Conservation (phyloP, 306 rosid genomes). For the Sicyos edulis region DNA sequence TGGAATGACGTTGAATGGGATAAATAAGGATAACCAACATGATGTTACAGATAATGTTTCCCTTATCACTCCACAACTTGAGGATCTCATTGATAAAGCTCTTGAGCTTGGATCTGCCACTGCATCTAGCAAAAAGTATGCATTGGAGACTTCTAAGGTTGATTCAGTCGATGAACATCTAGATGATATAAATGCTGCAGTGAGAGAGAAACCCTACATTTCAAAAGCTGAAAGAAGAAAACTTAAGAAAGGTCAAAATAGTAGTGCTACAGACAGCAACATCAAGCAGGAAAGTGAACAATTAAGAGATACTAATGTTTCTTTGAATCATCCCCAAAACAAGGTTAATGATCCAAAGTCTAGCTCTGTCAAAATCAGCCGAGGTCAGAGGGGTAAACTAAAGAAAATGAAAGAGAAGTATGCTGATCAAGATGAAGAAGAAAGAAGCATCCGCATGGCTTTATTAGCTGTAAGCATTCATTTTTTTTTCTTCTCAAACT, state of each 20-base stretch:
- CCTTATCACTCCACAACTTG: slow-evolving; percentile 64
- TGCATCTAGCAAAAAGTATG: slow-evolving; percentile 42
- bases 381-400: slow-evolving; percentile 82
- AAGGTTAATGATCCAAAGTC: slow-evolving; percentile 45
- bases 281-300: slow-evolving; percentile 39
- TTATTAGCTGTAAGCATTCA: slow-evolving; percentile 82
- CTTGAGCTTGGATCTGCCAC: slow-evolving; percentile 81
- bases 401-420: slow-evolving; percentile 94
- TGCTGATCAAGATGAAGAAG: slow-evolving; percentile 96
- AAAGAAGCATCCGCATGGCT: slow-evolving; percentile 89
- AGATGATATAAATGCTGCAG: slow-evolving; percentile 48
- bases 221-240: slow-evolving; percentile 94
- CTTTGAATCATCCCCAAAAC: slow-evolving; percentile 38
- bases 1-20: slow-evolving; percentile 25
- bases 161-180: slow-evolving; percentile 38
- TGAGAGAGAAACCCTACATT: slow-evolving; percentile 70
- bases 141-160: slow-evolving; percentile 39
- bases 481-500: background rate
- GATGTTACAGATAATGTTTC: slow-evolving; percentile 39
- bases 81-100: slow-evolving; percentile 88
- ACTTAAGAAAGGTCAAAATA: slow-evolving; percentile 68
- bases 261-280: slow-evolving; percentile 35
- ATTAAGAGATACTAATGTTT: slow-evolving; percentile 32
- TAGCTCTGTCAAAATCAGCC: slow-evolving; percentile 58
- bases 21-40: slow-evolving; percentile 33